Evolutionary conservation across 495 filamentous ascomycete species (phyloP).

Genomic region (Daldinia childiae): DNA sequence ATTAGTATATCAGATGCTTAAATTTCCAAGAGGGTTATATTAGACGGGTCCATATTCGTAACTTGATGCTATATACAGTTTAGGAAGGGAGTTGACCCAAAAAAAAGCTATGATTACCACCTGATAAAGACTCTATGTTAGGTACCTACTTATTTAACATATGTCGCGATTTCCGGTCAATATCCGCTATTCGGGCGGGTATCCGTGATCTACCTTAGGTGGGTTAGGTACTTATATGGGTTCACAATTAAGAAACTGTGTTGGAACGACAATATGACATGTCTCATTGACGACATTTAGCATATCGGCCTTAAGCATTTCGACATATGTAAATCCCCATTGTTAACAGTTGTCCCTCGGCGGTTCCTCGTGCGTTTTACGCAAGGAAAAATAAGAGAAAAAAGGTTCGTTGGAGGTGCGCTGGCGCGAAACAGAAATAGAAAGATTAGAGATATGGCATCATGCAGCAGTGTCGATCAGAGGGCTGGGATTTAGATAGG

Average conservation of each 20-base stretch:
- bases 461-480: constrained; percentile 41
- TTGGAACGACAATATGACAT: not conserved
- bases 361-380: not conserved
- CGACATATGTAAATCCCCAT: constrained; percentile 3
- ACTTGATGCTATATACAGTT: too few relatives aligned
- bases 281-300: constrained; percentile 1
- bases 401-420: not conserved
- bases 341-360: not conserved
- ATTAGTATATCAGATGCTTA: not conserved
- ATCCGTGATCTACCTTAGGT: not conserved
- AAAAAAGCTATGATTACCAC: not conserved
- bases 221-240: not conserved
- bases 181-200: not conserved
- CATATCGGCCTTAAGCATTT: not conserved
- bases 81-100: too few relatives aligned
- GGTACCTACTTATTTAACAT: not conserved
- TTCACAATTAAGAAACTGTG: not conserved
- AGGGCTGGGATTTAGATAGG: not conserved
- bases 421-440: constrained; percentile 9
- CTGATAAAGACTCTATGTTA: not conserved
- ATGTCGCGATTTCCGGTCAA: constrained; percentile 6
- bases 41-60: not conserved
- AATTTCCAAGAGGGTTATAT: not conserved
- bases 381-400: not conserved
- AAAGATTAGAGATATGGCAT: constrained; percentile 24